phyloP scores from a whole-genome alignment of 306 rosid species.

The Vigna angularis region DNA sequence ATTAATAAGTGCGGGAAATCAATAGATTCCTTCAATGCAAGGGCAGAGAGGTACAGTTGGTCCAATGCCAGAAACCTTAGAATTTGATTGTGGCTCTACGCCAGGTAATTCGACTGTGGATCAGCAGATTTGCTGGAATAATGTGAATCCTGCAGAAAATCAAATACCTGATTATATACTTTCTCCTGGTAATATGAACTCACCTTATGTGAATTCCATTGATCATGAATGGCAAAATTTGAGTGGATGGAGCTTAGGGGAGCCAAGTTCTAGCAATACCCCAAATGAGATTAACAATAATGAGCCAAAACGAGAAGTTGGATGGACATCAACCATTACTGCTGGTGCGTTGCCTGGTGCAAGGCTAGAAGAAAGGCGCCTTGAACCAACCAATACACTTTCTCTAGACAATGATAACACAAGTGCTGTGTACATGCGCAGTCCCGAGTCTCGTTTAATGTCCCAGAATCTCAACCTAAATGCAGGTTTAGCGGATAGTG shows the following conservation, averaged over 20 bases:
- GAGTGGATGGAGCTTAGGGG: slow-evolving; percentile 80
- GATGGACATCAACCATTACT: slow-evolving; percentile 62
- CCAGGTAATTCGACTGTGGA: slow-evolving; percentile 64
- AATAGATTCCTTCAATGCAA: slow-evolving; percentile 67
- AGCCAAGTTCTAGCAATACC: slow-evolving; percentile 74
- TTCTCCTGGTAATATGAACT: slow-evolving; percentile 60
- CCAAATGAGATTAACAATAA: slow-evolving; percentile 52
- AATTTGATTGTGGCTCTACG: slow-evolving; percentile 76
- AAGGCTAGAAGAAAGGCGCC: slow-evolving; percentile 57
- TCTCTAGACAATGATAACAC: slow-evolving; percentile 57
- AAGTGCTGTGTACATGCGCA: slow-evolving; percentile 53
- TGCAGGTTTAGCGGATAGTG: slow-evolving; percentile 56
- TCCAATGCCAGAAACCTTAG: slow-evolving; percentile 73
- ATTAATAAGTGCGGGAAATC: slow-evolving; percentile 33
- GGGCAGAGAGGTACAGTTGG: slow-evolving; percentile 86
- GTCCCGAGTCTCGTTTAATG: slow-evolving; percentile 55
- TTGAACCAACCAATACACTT: slow-evolving; percentile 59
- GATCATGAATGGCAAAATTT: slow-evolving; percentile 62
- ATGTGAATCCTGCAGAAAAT: slow-evolving; percentile 62
- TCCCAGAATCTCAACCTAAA: slow-evolving; percentile 68
- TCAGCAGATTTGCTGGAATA: slow-evolving; percentile 75
- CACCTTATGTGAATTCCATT: slow-evolving; percentile 59
- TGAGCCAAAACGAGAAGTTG: slow-evolving; percentile 70
- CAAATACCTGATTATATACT: slow-evolving; percentile 61
- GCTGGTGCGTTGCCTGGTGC: slow-evolving; percentile 58